These are phyloP conservation scores for Globisporangium yorkense DNA, from an alignment of 352 stramenopile species.

Conservation along the genomic window DNA sequence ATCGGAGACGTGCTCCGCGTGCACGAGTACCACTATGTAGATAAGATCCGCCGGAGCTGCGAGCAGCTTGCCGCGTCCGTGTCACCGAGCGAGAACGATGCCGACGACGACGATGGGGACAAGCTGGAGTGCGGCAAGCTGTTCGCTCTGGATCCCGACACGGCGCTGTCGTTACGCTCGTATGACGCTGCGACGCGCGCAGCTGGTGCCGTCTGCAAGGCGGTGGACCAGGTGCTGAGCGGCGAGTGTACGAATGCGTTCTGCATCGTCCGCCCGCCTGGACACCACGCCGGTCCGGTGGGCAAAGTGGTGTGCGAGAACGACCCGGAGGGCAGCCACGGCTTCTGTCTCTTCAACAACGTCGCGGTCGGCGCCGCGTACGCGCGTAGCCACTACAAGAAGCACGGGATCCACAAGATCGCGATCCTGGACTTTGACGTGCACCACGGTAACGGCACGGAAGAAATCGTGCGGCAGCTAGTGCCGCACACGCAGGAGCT, in stretches of 20 bases:
- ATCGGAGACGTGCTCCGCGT: constrained; percentile 87
- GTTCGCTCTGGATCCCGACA: constrained; percentile 68
- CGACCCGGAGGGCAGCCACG: constrained; percentile 83
- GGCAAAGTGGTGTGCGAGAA: constrained; percentile 93
- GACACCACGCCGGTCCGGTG: constrained; percentile 94
- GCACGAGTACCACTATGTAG: constrained; percentile 88
- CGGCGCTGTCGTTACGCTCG: constrained; percentile 68
- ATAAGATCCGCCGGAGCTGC: constrained; percentile 53
- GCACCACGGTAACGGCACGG: constrained; percentile 97
- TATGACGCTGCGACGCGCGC: constrained; percentile 73
- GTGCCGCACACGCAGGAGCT: constrained; percentile 82
- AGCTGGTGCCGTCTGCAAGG: constrained; percentile 79
- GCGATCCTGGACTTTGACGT: constrained; percentile 99
- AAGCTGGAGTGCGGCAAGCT: constrained; percentile 33
- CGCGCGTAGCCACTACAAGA: constrained; percentile 90
- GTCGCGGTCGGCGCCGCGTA: constrained; percentile 96
- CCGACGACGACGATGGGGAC: constrained; percentile 22
- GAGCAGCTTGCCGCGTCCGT: constrained; percentile 20
- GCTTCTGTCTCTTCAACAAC: constrained; percentile 99
- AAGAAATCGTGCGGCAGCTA: constrained; percentile 93
- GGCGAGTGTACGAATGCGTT: constrained; percentile 94
- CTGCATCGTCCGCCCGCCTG: constrained; percentile 94
- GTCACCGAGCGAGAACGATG: neutral
- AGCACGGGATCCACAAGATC: constrained; percentile 88
- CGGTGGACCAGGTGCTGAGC: constrained; percentile 79